phyloP scores from a whole-genome alignment of 352 stramenopile genomes.

The Globisporangium rhizosaccharum region DNA sequence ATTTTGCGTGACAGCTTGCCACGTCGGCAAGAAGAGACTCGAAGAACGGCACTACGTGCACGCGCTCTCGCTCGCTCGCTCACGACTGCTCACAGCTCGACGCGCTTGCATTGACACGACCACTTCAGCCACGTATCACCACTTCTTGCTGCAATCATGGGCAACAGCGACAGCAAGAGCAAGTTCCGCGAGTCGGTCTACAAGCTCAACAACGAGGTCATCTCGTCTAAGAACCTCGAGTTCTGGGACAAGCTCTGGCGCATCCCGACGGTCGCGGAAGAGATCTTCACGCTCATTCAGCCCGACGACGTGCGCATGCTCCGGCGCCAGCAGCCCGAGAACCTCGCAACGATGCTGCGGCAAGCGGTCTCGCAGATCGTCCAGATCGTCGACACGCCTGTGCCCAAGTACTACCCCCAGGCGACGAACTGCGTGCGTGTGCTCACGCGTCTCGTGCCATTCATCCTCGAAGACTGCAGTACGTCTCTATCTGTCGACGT shows the following conservation, averaged over 20 bases:
- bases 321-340: slow-evolving; percentile 73
- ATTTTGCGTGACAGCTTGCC: no score
- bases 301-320: slow-evolving; percentile 87
- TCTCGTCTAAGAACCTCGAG: slow-evolving; percentile 83
- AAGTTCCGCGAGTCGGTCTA: slow-evolving; percentile 90
- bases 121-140: background rate
- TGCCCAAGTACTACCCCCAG: slow-evolving; percentile 87
- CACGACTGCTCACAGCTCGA: background rate
- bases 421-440: slow-evolving; percentile 84
- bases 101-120: background rate
- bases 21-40: no score
- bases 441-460: slow-evolving; percentile 75
- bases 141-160: slow-evolving; percentile 31
- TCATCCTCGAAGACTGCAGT: slow-evolving; percentile 76
- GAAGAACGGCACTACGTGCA: no score
- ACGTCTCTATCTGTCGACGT: background rate
- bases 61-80: no score
- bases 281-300: slow-evolving; percentile 89
- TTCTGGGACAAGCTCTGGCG: slow-evolving; percentile 90
- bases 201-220: slow-evolving; percentile 87
- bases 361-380: slow-evolving; percentile 79
- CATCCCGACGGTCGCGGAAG: slow-evolving; percentile 82
- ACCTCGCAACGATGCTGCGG: slow-evolving; percentile 78
- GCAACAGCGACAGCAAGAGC: slow-evolving; percentile 88
- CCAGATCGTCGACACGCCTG: slow-evolving; percentile 82